A percentile compares a stretch with the other conserved stretches of the same genome.
phyloP scores from a whole-genome alignment of 1,284 basidiomycete species.

The Ceratobasidium sp. region DNA sequence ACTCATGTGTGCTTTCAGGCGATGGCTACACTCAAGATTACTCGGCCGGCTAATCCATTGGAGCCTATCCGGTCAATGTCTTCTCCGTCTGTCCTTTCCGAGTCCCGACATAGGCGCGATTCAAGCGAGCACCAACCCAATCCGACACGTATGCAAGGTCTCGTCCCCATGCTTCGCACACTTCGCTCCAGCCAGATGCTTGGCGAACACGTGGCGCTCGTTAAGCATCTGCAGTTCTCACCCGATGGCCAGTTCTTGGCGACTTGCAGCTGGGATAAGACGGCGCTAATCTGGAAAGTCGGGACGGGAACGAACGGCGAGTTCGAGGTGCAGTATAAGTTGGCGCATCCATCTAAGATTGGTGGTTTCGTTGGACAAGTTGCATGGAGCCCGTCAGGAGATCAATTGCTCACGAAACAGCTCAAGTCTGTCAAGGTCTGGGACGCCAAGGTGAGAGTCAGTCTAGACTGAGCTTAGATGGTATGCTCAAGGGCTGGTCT shows the following conservation, averaged over 20 bases:
- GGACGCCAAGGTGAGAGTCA: conserved; percentile 27
- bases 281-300: conserved; percentile 32
- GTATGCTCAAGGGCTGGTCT: background rate
- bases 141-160: conserved; percentile 6
- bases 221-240: conserved; percentile 44
- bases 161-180: conserved; percentile 30
- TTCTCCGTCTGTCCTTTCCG: conserved; percentile 8
- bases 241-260: conserved; percentile 39
- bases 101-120: conserved; percentile 26
- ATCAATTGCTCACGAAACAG: conserved; percentile 32
- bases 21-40: conserved; percentile 14
- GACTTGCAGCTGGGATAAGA: conserved; percentile 35
- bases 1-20: conserved; percentile 5
- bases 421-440: conserved; percentile 26
- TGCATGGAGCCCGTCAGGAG: conserved; percentile 40
- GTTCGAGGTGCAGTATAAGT: conserved; percentile 18
- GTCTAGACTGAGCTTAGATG: background rate
- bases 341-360: conserved; percentile 11
- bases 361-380: conserved; percentile 39
- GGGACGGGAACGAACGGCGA: conserved; percentile 4
- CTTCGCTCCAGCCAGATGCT: conserved; percentile 19
- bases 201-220: conserved; percentile 19
- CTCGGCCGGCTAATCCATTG: background rate
- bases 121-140: conserved; percentile 21
- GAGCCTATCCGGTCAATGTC: conserved; percentile 40